Percentiles rank a stretch among this genome's conserved stretches.
Evolutionary conservation across 306 rosid species (phyloP).

Genomic region (Dalbergia cochinchinensis): DNA sequence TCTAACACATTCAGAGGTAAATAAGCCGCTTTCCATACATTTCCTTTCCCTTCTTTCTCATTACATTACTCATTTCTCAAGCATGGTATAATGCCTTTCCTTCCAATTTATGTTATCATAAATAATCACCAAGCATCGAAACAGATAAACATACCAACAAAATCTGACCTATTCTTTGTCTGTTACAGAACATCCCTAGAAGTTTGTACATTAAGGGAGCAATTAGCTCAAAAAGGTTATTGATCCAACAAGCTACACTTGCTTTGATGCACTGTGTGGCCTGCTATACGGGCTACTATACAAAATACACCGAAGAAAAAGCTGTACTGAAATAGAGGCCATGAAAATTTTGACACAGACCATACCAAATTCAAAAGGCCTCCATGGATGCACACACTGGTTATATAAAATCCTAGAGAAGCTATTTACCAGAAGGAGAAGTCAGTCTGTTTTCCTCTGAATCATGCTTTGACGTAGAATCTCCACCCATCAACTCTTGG

Average conservation of each 20-base stretch:
- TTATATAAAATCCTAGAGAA: slow-evolving; percentile 30
- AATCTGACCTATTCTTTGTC: neutral
- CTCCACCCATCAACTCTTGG: slow-evolving; percentile 92
- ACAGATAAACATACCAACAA: slow-evolving; percentile 13
- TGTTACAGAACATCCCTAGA: slow-evolving; percentile 13
- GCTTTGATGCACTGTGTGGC: slow-evolving; percentile 2
- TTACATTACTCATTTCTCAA: neutral
- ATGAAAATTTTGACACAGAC: slow-evolving; percentile 19
- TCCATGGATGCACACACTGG: neutral
- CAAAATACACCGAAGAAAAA: slow-evolving; percentile 35
- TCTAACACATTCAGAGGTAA: no score
- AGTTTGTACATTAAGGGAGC: slow-evolving; percentile 1
- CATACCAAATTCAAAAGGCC: slow-evolving; percentile 24
- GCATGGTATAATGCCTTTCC: neutral
- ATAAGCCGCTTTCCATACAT: neutral
- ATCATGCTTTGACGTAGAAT: slow-evolving; percentile 78
- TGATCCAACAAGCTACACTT: slow-evolving; percentile 29
- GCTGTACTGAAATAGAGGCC: neutral
- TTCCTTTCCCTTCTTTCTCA: neutral
- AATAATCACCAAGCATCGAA: slow-evolving; percentile 15
- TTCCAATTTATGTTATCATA: neutral
- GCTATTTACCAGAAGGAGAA: slow-evolving; percentile 72
- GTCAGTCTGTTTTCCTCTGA: slow-evolving; percentile 82
- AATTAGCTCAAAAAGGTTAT: neutral
- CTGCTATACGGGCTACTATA: slow-evolving; percentile 21